Conservation (phyloP, 2,329 filamentous ascomycete genomes). For the Blastomyces gilchristii region DNA sequence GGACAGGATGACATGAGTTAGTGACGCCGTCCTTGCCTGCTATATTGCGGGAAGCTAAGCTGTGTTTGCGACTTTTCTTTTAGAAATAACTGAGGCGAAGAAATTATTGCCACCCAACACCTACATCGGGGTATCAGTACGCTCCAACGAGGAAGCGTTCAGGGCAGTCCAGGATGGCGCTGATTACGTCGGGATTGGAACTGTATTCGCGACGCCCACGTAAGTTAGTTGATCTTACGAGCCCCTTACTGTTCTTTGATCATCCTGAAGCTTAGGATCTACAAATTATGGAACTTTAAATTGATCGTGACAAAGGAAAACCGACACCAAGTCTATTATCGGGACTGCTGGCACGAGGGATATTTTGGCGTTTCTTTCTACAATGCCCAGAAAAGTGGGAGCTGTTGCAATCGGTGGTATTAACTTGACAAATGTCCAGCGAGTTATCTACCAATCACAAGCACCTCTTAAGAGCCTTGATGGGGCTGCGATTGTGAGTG, state of each 20-base stretch:
- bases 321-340: slow-evolving; percentile 73
- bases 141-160: slow-evolving; percentile 60
- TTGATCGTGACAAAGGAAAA: slow-evolving; percentile 50
- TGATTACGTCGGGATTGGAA: slow-evolving; percentile 84
- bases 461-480: slow-evolving; percentile 52
- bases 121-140: slow-evolving; percentile 85
- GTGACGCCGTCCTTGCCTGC: slow-evolving; percentile 17
- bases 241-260: slow-evolving; percentile 9
- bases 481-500: slow-evolving; percentile 81
- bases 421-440: slow-evolving; percentile 63
- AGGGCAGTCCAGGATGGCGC: slow-evolving; percentile 65
- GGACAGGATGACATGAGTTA: slow-evolving; percentile 86
- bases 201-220: slow-evolving; percentile 77
- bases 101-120: slow-evolving; percentile 61
- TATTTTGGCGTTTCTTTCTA: slow-evolving; percentile 53
- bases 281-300: neutral
- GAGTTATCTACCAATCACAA: slow-evolving; percentile 61
- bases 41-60: neutral
- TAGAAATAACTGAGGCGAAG: slow-evolving; percentile 56
- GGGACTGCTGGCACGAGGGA: slow-evolving; percentile 59
- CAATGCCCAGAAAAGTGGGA: slow-evolving; percentile 32
- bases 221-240: slow-evolving; percentile 31
- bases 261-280: neutral
- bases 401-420: slow-evolving; percentile 81
- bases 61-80: slow-evolving; percentile 4